These are phyloP conservation scores for Tulasnella sp. DNA, from an alignment of 768 basidiomycete genomes.

Conservation along the genomic window DNA sequence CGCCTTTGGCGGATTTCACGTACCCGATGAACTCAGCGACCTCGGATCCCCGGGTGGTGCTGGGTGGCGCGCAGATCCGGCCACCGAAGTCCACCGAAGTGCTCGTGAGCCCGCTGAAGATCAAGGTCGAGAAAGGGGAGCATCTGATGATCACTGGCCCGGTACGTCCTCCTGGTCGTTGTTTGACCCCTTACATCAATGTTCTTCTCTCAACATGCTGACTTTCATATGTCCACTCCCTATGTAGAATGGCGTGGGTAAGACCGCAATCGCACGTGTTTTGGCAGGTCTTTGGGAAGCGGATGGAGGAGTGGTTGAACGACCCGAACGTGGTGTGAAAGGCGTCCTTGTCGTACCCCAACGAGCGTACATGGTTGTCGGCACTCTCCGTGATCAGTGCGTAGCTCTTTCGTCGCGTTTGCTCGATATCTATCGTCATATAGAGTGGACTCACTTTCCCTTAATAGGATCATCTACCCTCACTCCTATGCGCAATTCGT, in stretches of 20 bases:
- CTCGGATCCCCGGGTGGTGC: slow-evolving; percentile 38
- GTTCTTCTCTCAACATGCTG: not conserved
- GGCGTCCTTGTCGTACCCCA: slow-evolving; percentile 85
- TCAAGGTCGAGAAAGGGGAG: slow-evolving; percentile 55
- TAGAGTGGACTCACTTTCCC: too few relatives aligned
- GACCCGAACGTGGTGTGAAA: slow-evolving; percentile 33
- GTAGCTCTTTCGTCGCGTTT: slow-evolving; percentile 19
- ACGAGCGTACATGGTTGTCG: slow-evolving; percentile 82
- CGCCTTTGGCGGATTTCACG: slow-evolving; percentile 34
- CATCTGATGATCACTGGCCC: slow-evolving; percentile 90
- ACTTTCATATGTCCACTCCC: not conserved
- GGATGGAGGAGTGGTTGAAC: slow-evolving; percentile 28
- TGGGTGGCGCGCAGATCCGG: slow-evolving; percentile 60
- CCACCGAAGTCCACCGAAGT: slow-evolving; percentile 37
- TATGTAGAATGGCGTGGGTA: slow-evolving; percentile 66
- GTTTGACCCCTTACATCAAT: not conserved
- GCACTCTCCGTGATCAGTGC: slow-evolving; percentile 75
- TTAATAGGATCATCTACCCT: slow-evolving; percentile 69
- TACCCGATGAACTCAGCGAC: not conserved
- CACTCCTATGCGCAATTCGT: slow-evolving; percentile 68
- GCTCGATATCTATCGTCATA: too few relatives aligned
- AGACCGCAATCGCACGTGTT: slow-evolving; percentile 80
- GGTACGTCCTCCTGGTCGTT: slow-evolving; percentile 20
- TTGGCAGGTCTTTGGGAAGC: slow-evolving; percentile 83
- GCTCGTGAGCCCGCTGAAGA: slow-evolving; percentile 58